Percentiles rank a stretch among this genome's conserved stretches.
Conservation (phyloP, 140 eudicot species). For the Ambrosia hybrid region DNA sequence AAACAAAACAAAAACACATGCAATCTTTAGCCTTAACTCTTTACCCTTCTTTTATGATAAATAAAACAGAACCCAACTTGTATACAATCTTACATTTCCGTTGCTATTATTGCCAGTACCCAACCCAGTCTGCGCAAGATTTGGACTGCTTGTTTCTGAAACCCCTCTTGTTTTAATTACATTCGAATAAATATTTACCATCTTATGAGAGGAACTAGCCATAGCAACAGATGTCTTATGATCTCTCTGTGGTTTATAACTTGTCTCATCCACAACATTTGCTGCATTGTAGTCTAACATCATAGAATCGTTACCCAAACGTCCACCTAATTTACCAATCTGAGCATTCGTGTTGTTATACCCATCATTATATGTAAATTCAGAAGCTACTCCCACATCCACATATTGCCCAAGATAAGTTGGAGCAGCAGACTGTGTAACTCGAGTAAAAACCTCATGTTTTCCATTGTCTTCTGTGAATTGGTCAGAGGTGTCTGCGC, state of each 20-base stretch:
- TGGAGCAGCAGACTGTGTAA: conserved; percentile 27
- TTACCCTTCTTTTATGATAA: not conserved
- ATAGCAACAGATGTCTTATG: conserved; percentile 39
- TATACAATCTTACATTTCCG: conserved; percentile 62
- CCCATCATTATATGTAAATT: too few species aligned
- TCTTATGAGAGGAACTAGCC: conserved; percentile 45
- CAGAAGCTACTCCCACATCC: conserved; percentile 6
- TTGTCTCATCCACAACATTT: conserved; percentile 36
- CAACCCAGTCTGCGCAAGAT: conserved; percentile 31
- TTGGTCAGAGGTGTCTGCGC: conserved; percentile 36
- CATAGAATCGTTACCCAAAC: conserved; percentile 33
- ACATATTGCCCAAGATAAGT: conserved; percentile 22
- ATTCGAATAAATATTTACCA: conserved; percentile 48
- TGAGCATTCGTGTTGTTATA: too few species aligned
- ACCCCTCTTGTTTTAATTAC: conserved; percentile 49
- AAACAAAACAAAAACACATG: conserved; percentile 3
- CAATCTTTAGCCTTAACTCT: not conserved
- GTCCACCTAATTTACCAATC: too few species aligned
- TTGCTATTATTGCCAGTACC: conserved; percentile 43
- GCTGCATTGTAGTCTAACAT: conserved; percentile 43
- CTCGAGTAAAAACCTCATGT: conserved; percentile 29
- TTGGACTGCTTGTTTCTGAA: conserved; percentile 38
- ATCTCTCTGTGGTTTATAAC: conserved; percentile 34
- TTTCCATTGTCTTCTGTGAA: conserved; percentile 32
- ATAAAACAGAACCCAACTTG: not conserved